Base-by-base conservation (phyloP, 306 rosid species). In the Inga laurina region DNA sequence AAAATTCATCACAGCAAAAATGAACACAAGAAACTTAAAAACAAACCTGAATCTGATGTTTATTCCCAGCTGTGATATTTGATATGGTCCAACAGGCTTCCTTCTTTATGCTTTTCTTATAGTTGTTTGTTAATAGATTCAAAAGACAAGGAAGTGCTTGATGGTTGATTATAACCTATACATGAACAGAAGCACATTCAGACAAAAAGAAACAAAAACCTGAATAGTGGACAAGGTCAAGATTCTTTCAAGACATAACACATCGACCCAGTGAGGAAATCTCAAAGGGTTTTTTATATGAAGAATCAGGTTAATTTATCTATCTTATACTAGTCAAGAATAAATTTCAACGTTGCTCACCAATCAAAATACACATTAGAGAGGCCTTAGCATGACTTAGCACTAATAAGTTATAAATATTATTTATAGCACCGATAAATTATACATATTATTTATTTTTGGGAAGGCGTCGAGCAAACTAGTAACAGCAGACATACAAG, bases 81-180 rank as follows among this genome's bases (percentile, higher is more conserved):
- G 97, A 93, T 78, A 93, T 83, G 69, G 97, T 92, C 97, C 97
- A 93, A 83, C 97, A 93, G 14, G 97, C 97, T 84, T 93, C 97
- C 85, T 93, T 93, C 92, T 93, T 93, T 81, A 93, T 92, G 90
- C 97, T 92, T 84, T 93, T 93, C 82, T 93, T 93, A 72, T 87
- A 86, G 89, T 87, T 92, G 79, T 89, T 89, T 21, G 80, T 86
- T 88, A 92, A 86, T 8, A 92, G 85, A 52, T 70, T 88, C 79
- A 89, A 86, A 76, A 93, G 86, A 74, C 91, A 85, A 44, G 94
- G 92, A 37, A 93, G 91, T 32, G 92, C 91, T 83, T 89, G 90
- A 62, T 93, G 97, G 45, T 87, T 82, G 83, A 93, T 93, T 35
- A 93, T 93, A 71, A 92, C 93, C 97, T 93, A 74, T 39, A 67